These are phyloP conservation scores for Carex parvula DNA, from an alignment of 176 grass and related monocot species.

Conservation along the genomic window DNA sequence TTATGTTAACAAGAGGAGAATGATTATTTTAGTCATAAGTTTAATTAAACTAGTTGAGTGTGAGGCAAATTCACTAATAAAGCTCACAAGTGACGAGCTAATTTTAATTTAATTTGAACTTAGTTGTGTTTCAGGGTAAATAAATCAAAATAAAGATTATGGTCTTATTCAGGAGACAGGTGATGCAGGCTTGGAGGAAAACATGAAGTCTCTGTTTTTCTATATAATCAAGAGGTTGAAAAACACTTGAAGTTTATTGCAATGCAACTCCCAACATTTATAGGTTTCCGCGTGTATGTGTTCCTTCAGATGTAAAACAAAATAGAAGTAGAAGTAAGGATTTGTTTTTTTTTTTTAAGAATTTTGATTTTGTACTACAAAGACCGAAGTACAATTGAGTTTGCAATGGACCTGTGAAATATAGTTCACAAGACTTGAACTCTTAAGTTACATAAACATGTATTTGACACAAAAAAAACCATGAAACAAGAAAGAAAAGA, in stretches of 20 bases:
- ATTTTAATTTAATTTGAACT: neutral
- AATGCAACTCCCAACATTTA: neutral
- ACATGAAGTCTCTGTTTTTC: neutral
- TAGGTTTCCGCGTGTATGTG: neutral
- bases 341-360: neutral
- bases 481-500: neutral
- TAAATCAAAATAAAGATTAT: neutral
- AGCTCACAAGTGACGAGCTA: too few relatives aligned
- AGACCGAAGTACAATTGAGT: neutral
- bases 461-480: neutral
- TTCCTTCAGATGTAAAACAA: neutral
- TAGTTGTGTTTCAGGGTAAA: neutral
- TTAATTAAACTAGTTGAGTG: too few relatives aligned
- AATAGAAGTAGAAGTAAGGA: too few relatives aligned
- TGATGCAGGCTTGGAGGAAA: neutral
- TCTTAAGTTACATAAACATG: neutral
- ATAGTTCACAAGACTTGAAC: neutral
- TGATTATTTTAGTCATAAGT: neutral
- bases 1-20: neutral
- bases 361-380: neutral
- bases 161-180: neutral
- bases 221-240: neutral
- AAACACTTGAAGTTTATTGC: neutral
- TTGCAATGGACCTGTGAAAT: neutral
- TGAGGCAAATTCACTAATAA: too few relatives aligned